Base-by-base conservation (phyloP, 768 basidiomycete species). In the Austroboletus festivus region DNA sequence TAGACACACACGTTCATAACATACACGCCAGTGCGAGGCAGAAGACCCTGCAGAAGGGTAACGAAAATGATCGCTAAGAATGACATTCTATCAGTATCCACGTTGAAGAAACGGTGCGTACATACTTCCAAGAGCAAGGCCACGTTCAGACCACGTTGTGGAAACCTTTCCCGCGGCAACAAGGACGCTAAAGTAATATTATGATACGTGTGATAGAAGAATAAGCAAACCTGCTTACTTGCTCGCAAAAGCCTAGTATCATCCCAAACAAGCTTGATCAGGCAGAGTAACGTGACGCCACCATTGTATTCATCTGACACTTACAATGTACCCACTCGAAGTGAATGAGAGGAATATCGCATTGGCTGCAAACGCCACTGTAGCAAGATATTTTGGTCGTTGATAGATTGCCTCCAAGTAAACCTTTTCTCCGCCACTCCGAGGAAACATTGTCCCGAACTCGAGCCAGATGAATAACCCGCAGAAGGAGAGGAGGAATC, bases 401-500 rank as follows among this genome's bases (percentile, higher is more conserved):
- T 61, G 68, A 58, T 80, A 83, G 3, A 79, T 69, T 0, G 75
- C 79, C 58, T 83, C 82, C 22, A 81, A 66, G 53, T 83, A 82
- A 3, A 82, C 80, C 60, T 83, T 82, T 58, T 83, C 82, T 6
- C 81, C 81, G 10, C 81, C 80, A 12, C 77, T 79, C 1, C 81
- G 72, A 4, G 81, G 81, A 50, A 75, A 79, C 81, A 82, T 83
- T 3, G 79, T 78, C 6, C 82, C 82, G 40, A 76, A 76, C 50
- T 83, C 81, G 19, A 83, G 74, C 80, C 80, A 82, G 47, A 82
- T 75, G 57, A 83, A 81, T 11, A 82, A 62, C 0, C 80, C 80
- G 45, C 78, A 82, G 51, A 77, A 78, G 0, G 80, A 81, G 3
- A 83, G 70, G 1, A 74, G 54, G 55, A 82, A 80, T 4, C 81